phyloP scores from a whole-genome alignment of 495 filamentous ascomycete species.

The Aspergillus steynii region DNA sequence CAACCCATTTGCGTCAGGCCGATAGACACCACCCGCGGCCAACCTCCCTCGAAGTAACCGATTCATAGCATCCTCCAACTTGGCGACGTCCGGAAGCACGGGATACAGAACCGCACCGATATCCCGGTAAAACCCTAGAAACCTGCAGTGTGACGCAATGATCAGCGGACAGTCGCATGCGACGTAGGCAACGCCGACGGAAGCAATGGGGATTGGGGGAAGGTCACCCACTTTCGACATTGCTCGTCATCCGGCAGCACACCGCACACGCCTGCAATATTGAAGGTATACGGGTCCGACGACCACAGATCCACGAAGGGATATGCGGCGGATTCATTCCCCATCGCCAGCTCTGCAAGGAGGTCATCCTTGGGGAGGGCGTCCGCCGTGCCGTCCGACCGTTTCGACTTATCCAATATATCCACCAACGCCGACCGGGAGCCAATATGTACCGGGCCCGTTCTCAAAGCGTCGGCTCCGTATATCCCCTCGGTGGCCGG shows the following conservation, averaged over 20 bases:
- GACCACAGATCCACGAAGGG: slow-evolving; percentile 70
- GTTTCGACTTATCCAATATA: slow-evolving; percentile 44
- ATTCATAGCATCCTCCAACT: slow-evolving; percentile 64
- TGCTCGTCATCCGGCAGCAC: slow-evolving; percentile 66
- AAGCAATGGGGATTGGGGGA: not conserved
- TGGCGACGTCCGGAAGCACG: slow-evolving; percentile 68
- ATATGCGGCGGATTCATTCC: slow-evolving; percentile 76
- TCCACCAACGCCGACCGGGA: slow-evolving; percentile 55
- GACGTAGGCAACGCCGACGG: not conserved
- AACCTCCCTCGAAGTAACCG: slow-evolving; percentile 67
- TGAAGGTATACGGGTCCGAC: slow-evolving; percentile 64
- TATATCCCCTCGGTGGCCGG: slow-evolving; percentile 47
- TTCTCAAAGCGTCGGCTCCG: slow-evolving; percentile 42
- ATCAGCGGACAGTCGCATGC: not conserved
- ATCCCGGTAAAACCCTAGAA: slow-evolving; percentile 73
- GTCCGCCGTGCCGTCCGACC: slow-evolving; percentile 38
- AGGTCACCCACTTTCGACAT: slow-evolving; percentile 54
- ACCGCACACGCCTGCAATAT: slow-evolving; percentile 66
- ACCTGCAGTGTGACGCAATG: slow-evolving; percentile 38
- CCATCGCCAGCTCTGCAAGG: slow-evolving; percentile 75
- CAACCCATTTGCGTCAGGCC: slow-evolving; percentile 36
- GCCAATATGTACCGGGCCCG: slow-evolving; percentile 57
- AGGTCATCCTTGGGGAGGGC: slow-evolving; percentile 76
- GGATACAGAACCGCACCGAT: slow-evolving; percentile 79
- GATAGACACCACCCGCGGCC: slow-evolving; percentile 44